Base-by-base conservation (phyloP, 192 early-diverging fungal genomes). In the Coemansia sp. region DNA sequence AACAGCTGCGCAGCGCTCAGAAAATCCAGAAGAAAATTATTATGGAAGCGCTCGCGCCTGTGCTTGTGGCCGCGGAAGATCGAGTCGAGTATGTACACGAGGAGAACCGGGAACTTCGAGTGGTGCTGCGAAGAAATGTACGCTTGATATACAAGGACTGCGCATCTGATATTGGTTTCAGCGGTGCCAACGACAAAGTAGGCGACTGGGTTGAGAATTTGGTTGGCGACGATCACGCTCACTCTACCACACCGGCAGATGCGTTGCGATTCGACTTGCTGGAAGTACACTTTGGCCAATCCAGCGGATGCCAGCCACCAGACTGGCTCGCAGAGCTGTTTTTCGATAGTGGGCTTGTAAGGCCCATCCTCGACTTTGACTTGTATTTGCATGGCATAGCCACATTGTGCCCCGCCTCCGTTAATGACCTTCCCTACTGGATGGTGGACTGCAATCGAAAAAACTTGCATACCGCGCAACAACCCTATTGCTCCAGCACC, bases 351-450 rank as follows among this genome's bases (percentile, higher is more conserved):
- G 21, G 44, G 6, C 62, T 75, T 19, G 72, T 77, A 19, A 75
- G 70, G 9, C 75, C 80, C 3, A 76, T 82, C 8, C 68, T 82
- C 8, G 80, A 82, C 44, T 82, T 82, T 72, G 75, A 82, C 30
- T n/a, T 75, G 38, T 82, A 82, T 38, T 26, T 75, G 11, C 80
- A 82, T 37, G 72, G 67, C 6, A 70, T 77, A 9, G 75, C 80
- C 19, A 55, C 65, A 2, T 50, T 76, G 30, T 26, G 68, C 21
- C 23, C 67, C 6, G 37, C 19, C 21, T 61, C 14, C 11, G 70
- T 66, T 40, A 23, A 40, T 19, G 58, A 57, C 2, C 37, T 82
- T 40, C 80, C 80, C 0, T 82, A 82, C 64, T 82, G 80, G 80
- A 30, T 82, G 49, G 75, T 77, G 5, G 80, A 82, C 63, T 74